phyloP scores from a whole-genome alignment of 2,329 filamentous ascomycete species.

The Sporothrix brasiliensis region DNA sequence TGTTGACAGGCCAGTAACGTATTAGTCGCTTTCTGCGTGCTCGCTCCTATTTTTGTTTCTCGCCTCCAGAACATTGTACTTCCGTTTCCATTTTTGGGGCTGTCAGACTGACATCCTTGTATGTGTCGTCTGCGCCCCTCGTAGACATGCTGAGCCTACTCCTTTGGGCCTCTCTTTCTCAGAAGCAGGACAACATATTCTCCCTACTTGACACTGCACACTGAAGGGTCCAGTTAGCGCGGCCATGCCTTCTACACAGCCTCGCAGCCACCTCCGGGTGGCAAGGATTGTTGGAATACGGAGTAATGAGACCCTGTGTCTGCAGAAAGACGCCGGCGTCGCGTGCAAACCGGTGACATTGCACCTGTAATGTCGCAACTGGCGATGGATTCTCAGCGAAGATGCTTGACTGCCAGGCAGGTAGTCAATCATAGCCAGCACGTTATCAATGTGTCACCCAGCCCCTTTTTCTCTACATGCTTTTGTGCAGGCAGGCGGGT shows the following conservation, averaged over 20 bases:
- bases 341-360: neutral
- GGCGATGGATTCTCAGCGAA: neutral
- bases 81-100: neutral
- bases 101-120: neutral
- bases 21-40: neutral
- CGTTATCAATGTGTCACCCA: neutral
- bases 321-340: neutral
- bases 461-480: neutral
- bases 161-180: neutral
- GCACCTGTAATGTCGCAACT: neutral
- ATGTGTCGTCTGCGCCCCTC: neutral
- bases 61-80: neutral
- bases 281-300: neutral
- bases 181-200: neutral
- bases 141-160: neutral
- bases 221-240: neutral
- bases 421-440: neutral
- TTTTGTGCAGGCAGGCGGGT: neutral
- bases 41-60: conserved; percentile 14
- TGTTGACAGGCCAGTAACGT: neutral
- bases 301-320: neutral
- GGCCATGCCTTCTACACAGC: neutral
- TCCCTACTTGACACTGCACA: neutral
- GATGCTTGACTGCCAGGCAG: neutral
- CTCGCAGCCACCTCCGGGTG: conserved; percentile 22